Evolutionary conservation across 768 basidiomycete genomes (phyloP).

Genomic region (Sutorius australiensis): DNA sequence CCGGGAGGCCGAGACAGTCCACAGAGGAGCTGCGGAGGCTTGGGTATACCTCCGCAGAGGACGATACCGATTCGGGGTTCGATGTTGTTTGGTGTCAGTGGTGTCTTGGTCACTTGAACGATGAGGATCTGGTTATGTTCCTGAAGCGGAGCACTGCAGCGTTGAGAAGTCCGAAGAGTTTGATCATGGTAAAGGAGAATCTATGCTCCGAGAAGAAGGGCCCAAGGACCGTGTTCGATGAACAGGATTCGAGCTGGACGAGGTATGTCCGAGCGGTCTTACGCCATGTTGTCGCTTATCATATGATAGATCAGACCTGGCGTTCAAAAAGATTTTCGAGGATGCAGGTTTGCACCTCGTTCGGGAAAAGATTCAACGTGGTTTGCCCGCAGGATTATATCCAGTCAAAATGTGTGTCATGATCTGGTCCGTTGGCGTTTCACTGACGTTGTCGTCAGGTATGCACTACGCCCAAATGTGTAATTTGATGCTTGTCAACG

Average conservation of each 20-base stretch:
- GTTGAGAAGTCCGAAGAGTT: slow-evolving; percentile 48
- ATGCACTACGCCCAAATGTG: slow-evolving; percentile 18
- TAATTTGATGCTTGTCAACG: slow-evolving; percentile 1
- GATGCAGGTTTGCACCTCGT: slow-evolving; percentile 71
- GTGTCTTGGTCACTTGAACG: slow-evolving; percentile 86
- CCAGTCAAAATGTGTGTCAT: slow-evolving; percentile 76
- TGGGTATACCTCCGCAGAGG: slow-evolving; percentile 57
- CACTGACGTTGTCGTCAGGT: slow-evolving; percentile 21
- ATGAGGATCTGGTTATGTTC: slow-evolving; percentile 75
- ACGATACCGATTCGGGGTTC: slow-evolving; percentile 58
- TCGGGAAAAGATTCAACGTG: slow-evolving; percentile 73
- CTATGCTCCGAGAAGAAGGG: slow-evolving; percentile 63
- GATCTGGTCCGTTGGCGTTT: background rate
- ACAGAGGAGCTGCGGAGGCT: slow-evolving; percentile 59
- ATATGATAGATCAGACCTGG: slow-evolving; percentile 65
- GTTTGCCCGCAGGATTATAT: slow-evolving; percentile 79
- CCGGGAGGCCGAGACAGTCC: slow-evolving; percentile 38
- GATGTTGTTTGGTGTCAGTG: slow-evolving; percentile 97
- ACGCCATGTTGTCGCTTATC: slow-evolving; percentile 2
- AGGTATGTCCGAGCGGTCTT: slow-evolving; percentile 46
- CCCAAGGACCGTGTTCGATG: slow-evolving; percentile 64
- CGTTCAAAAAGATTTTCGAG: slow-evolving; percentile 75
- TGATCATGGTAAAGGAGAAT: slow-evolving; percentile 93
- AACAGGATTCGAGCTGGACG: slow-evolving; percentile 85
- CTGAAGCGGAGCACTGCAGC: slow-evolving; percentile 60